These are phyloP conservation scores for Excoecaria agallocha DNA, from an alignment of 345 rosid species.

Conservation along the genomic window DNA sequence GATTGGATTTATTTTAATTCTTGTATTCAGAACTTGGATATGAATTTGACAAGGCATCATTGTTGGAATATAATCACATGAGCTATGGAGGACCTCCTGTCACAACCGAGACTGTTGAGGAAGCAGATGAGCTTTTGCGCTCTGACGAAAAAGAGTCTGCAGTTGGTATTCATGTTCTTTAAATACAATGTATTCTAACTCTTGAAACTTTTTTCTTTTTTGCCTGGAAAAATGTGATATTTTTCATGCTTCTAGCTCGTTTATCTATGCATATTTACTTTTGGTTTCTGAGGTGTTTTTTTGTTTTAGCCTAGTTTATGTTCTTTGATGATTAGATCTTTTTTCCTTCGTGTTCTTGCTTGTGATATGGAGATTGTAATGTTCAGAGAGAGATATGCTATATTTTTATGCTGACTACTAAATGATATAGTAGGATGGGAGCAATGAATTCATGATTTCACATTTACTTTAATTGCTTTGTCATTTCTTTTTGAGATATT, in stretches of 20 bases:
- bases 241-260: not conserved
- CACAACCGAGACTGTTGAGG: conserved; percentile 63
- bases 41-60: conserved; percentile 64
- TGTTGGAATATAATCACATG: conserved; percentile 88
- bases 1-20: conserved; percentile 14
- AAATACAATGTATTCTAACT: not conserved
- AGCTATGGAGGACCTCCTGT: conserved; percentile 96
- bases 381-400: not conserved
- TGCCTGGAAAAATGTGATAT: too few species aligned
- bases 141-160: conserved; percentile 64
- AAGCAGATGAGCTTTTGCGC: conserved; percentile 66
- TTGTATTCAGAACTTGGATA: conserved; percentile 69
- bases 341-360: not conserved
- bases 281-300: not conserved
- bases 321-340: not conserved
- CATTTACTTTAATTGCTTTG: not conserved
- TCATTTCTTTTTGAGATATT: not conserved
- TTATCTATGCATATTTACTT: not conserved
- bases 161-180: conserved; percentile 45
- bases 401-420: not conserved
- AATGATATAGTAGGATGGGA: not conserved
- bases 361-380: not conserved
- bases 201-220: too few species aligned
- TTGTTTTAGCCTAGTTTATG: not conserved
- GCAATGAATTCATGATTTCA: not conserved